phyloP scores from a whole-genome alignment of 2,329 filamentous ascomycete genomes.

The Dactylella cylindrospora region DNA sequence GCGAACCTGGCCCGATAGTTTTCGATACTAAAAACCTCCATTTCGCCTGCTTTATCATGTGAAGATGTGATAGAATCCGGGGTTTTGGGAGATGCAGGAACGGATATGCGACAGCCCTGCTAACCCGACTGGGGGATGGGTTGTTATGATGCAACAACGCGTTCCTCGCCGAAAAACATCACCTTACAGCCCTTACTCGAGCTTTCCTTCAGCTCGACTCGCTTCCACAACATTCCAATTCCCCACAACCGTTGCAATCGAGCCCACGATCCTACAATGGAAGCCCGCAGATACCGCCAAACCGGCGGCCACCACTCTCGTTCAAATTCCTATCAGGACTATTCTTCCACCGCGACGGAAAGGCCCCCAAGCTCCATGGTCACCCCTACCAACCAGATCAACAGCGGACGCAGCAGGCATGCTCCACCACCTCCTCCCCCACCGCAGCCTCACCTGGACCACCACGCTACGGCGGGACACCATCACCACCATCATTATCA shows the following conservation, averaged over 20 bases:
- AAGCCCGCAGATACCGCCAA: constrained; percentile 35
- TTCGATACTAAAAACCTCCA: constrained; percentile 57
- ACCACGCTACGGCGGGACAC: constrained; percentile 1
- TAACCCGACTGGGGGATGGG: not conserved
- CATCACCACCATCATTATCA: constrained; percentile 22
- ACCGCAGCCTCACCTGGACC: constrained; percentile 35
- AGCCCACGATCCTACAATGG: not conserved
- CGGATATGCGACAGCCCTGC: not conserved
- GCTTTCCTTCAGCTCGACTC: not conserved
- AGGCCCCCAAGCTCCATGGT: constrained; percentile 43
- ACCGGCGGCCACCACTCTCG: constrained; percentile 31
- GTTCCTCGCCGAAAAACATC: constrained; percentile 6
- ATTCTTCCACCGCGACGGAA: constrained; percentile 29
- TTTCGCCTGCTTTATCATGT: not conserved
- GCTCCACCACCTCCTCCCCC: constrained; percentile 55
- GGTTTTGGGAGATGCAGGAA: too few relatives aligned
- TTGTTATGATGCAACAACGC: constrained; percentile 36
- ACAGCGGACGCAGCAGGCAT: constrained; percentile 64
- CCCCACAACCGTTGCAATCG: not conserved
- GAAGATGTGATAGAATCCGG: too few relatives aligned
- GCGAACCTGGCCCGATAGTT: constrained; percentile 71
- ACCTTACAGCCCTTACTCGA: not conserved
- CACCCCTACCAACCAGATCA: constrained; percentile 58
- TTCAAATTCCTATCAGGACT: constrained; percentile 41
- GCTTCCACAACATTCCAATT: not conserved